Base-by-base conservation (phyloP, 768 basidiomycete genomes). In the Psilocybe cubensis region DNA sequence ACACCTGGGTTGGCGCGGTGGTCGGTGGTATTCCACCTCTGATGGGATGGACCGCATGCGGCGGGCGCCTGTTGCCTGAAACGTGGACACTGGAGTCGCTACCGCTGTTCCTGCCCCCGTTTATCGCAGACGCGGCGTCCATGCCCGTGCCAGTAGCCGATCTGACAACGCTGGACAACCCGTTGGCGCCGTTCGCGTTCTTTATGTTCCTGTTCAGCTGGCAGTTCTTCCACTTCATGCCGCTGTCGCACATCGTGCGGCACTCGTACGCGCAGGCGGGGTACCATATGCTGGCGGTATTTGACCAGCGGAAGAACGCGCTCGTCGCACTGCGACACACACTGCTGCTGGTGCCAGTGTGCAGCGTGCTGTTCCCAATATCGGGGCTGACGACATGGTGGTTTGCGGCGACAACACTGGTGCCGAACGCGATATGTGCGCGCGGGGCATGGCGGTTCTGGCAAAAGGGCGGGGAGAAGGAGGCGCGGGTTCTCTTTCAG, bases 171-270 rank as follows among this genome's bases (percentile, higher is more conserved):
- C 76, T 88, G 49, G 85, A 96, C 70, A 95, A 92, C 68, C 88
- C 94, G 0, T 82, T 97, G 40, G 84, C 90, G 0, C 88, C 94
- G 0, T 73, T 92, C 56, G 85, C 88, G 2, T 77, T 99, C 2
- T 93, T 92, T 75, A 80, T 88, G 73, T 73, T 98, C 45, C 82
- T 97, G 8, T 99, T 88, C 76, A 91, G 90, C 59, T 99, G 96
- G 96, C 97, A 99, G 69, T 98, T 98, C 75, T 96, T 96, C 31
- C 96, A 99, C 72, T 98, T 99, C 78, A 98, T 96, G 72, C 73
- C 94, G 1, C 79, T 99, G n/a, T 88, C 95, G 7, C 85, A 97
- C 72, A 78, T 96, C 48, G 83, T 96, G 8, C 86, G 96, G 33
- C 85, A 83, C 9, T 89, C 89, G 18, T 99, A 99, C 72, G 93